phyloP scores from a whole-genome alignment of 2,329 filamentous ascomycete genomes.

The Neonectria faginata region DNA sequence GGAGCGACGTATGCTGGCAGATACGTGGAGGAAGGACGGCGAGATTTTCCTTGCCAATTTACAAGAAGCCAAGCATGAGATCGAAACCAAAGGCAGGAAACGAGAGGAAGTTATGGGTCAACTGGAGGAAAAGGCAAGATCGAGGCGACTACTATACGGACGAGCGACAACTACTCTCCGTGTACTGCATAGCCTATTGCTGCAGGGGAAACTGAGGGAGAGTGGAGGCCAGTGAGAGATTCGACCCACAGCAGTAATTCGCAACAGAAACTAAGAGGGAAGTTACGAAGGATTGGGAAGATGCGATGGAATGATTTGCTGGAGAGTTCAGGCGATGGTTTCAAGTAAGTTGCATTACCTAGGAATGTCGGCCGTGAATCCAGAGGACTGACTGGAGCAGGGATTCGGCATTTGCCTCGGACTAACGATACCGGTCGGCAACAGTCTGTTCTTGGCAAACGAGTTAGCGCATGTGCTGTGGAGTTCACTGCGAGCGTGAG shows the following conservation, averaged over 20 bases:
- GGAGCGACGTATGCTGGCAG: conserved; percentile 34
- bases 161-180: conserved; percentile 38
- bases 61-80: conserved; percentile 12
- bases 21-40: conserved; percentile 36
- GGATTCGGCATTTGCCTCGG: conserved; percentile 30
- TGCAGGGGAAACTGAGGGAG: conserved; percentile 22
- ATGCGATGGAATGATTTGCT: conserved; percentile 4
- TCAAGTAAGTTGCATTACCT: conserved; percentile 13
- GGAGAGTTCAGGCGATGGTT: conserved; percentile 14
- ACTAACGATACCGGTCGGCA: not conserved
- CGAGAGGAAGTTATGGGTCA: conserved; percentile 18
- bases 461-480: not conserved
- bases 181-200: conserved; percentile 36
- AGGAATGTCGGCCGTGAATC: conserved; percentile 3
- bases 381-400: conserved; percentile 13
- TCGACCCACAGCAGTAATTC: not conserved
- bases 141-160: conserved; percentile 35
- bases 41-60: conserved; percentile 33
- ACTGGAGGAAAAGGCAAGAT: conserved; percentile 28
- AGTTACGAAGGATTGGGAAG: conserved; percentile 1
- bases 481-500: not conserved
- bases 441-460: conserved; percentile 22
- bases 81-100: conserved; percentile 25
- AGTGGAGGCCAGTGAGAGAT: conserved; percentile 1
- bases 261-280: not conserved